Percentiles rank a stretch among this genome's conserved stretches.
Conservation (phyloP, 768 basidiomycete species). For the Phylloporus arenicola region DNA sequence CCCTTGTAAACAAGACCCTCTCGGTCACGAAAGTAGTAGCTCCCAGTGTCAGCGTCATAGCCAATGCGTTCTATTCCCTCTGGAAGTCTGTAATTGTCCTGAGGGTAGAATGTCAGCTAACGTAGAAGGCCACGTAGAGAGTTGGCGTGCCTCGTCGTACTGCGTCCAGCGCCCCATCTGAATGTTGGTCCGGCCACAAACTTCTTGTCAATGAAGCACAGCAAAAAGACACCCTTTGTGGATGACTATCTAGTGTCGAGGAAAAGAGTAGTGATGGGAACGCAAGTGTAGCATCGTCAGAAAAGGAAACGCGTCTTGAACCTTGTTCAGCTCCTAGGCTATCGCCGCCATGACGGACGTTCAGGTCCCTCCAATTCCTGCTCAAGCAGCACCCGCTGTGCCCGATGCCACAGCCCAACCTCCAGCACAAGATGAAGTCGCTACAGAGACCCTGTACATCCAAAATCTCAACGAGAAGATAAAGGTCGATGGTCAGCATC, state of each 20-base stretch:
- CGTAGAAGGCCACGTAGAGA: neutral
- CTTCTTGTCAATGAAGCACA: constrained; percentile 7
- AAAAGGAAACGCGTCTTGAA: constrained; percentile 13
- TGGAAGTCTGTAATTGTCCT: constrained; percentile 52
- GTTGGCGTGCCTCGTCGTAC: constrained; percentile 27
- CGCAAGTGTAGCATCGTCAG: neutral
- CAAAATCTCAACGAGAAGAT: constrained; percentile 96
- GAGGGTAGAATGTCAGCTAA: constrained; percentile 1
- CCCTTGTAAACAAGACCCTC: constrained; percentile 54
- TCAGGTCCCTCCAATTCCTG: constrained; percentile 29
- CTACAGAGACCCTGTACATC: constrained; percentile 87
- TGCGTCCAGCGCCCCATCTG: constrained; percentile 36
- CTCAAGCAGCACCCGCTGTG: constrained; percentile 19
- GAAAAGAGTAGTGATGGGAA: neutral
- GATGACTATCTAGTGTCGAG: neutral
- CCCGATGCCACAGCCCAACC: constrained; percentile 14
- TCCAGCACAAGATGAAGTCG: constrained; percentile 38
- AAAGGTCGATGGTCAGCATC: constrained; percentile 59
- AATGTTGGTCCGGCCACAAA: constrained; percentile 20
- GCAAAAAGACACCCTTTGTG: constrained; percentile 6
- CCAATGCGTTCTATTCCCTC: constrained; percentile 59
- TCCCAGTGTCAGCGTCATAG: constrained; percentile 66
- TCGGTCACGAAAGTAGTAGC: constrained; percentile 58
- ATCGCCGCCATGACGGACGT: constrained; percentile 33
- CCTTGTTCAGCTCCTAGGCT: constrained; percentile 1